These are phyloP conservation scores for Gossypium rotundifolium DNA, from an alignment of 345 rosid genomes.

Conservation along the genomic window DNA sequence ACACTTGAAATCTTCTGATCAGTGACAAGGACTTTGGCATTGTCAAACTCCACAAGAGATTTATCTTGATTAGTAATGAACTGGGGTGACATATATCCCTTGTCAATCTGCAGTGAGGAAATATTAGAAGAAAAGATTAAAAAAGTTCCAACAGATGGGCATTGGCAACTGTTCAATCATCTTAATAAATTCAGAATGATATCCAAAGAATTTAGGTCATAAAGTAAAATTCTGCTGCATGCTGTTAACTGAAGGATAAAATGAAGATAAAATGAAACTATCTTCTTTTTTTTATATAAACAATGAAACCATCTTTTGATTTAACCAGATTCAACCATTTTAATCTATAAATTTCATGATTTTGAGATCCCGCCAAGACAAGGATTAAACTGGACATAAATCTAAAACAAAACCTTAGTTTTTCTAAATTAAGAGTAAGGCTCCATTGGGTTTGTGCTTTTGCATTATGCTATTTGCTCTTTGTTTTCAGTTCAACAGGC, in stretches of 20 bases:
- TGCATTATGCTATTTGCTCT: neutral
- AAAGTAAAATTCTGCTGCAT: neutral
- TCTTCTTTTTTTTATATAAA: too few relatives aligned
- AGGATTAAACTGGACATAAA: neutral
- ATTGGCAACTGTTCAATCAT: neutral
- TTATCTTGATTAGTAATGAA: slow-evolving; percentile 82
- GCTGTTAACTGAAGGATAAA: neutral
- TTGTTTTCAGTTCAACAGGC: neutral
- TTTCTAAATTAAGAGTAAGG: neutral
- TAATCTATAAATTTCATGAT: neutral
- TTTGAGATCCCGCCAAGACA: neutral
- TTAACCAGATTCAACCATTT: neutral
- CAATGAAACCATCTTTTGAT: neutral
- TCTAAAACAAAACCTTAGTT: neutral
- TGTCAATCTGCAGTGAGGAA: slow-evolving; percentile 54
- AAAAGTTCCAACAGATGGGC: neutral
- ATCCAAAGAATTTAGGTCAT: neutral
- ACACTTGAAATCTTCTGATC: slow-evolving; percentile 63
- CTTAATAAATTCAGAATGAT: neutral
- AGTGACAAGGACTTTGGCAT: slow-evolving; percentile 69
- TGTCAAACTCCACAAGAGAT: slow-evolving; percentile 70
- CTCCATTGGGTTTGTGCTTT: neutral
- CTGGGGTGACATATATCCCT: slow-evolving; percentile 73
- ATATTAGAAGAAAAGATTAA: neutral
- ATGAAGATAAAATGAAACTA: neutral